Base-by-base conservation (phyloP, 2,329 filamentous ascomycete genomes). In the Penicillium aurantiogriseum region DNA sequence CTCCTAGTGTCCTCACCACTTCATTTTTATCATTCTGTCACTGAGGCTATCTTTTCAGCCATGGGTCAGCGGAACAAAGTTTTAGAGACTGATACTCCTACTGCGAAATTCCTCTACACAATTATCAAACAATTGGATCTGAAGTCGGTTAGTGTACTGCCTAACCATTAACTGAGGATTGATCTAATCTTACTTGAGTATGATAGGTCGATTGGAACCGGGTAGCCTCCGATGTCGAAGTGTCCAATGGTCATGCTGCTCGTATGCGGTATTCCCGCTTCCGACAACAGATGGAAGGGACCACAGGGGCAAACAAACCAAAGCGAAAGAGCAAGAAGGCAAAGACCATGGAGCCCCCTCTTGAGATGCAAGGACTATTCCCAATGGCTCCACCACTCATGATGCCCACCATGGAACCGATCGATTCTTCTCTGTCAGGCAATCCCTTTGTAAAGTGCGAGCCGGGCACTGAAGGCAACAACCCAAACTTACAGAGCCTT, bases 191-290 rank as follows among this genome's bases (percentile, higher is more conserved):
- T 45, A 13, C 6, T 35, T 27, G 31, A 27, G 36, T 13, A 36
- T 51, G 15, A 6, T 51, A 83, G 80, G 77, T 84, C 60, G 79
- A 84, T 62, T 84, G 82, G 82, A 77, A 77, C 47, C 66, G 74
- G 39, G 80, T 84, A 17, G 81, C 82, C 15, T 69, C 69, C 3
- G 71, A 81, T 46, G 70, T 81, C 13, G 78, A 78, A 44, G 82
- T 84, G 53, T 80, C 79, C 36, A 84, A 84, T 52, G 82, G 81
- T 38, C 82, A 84, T 63, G 82, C 82, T 4, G 82, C 82, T 15
- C 79, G 82, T 39, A 84, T 84, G 82, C 78, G 82, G 29, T 84
- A 79, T 67, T 81, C 79, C 23, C 79, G 82, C 36, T 83, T 83
- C 69, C 79, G 76, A 57, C 75, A 78, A 54, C 79, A 83, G 46